Evolutionary conservation across 192 early-diverging fungal genomes (phyloP).

Genomic region (Mortierella claussenii): DNA sequence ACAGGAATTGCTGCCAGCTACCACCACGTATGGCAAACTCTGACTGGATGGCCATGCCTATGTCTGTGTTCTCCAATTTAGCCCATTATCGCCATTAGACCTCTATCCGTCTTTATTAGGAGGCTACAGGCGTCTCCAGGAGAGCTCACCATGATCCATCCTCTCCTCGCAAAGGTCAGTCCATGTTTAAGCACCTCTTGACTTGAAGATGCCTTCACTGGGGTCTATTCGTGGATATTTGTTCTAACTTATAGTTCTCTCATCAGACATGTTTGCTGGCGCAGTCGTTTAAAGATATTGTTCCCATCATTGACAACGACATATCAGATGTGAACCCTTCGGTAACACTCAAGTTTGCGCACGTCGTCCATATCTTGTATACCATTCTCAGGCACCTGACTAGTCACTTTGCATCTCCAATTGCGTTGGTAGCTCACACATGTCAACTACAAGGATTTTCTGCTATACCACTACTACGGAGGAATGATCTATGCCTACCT

Average conservation of each 20-base stretch:
- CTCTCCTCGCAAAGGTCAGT: constrained; percentile 51
- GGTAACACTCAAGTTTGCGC: too few species aligned
- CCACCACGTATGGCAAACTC: neutral
- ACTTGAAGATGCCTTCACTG: neutral
- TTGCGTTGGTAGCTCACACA: constrained; percentile 43
- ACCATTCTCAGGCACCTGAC: too few species aligned
- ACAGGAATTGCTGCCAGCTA: neutral
- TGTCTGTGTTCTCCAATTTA: constrained; percentile 11
- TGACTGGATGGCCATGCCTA: neutral
- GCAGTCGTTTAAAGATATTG: constrained; percentile 60
- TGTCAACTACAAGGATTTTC: constrained; percentile 62
- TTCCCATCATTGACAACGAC: constrained; percentile 60
- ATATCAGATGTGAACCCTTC: constrained; percentile 60
- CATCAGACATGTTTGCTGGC: constrained; percentile 58
- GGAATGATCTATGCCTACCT: constrained; percentile 75
- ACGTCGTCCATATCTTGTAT: too few species aligned
- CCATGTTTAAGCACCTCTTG: neutral
- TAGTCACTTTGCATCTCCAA: neutral
- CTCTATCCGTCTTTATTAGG: constrained; percentile 49
- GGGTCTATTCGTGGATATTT: neutral
- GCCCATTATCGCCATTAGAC: constrained; percentile 55
- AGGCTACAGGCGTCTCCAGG: constrained; percentile 46
- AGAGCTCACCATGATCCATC: constrained; percentile 58
- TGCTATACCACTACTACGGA: constrained; percentile 85
- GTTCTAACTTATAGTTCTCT: neutral